These are phyloP conservation scores for Carex parvula DNA, from an alignment of 176 grass and related monocot species.

Conservation along the genomic window DNA sequence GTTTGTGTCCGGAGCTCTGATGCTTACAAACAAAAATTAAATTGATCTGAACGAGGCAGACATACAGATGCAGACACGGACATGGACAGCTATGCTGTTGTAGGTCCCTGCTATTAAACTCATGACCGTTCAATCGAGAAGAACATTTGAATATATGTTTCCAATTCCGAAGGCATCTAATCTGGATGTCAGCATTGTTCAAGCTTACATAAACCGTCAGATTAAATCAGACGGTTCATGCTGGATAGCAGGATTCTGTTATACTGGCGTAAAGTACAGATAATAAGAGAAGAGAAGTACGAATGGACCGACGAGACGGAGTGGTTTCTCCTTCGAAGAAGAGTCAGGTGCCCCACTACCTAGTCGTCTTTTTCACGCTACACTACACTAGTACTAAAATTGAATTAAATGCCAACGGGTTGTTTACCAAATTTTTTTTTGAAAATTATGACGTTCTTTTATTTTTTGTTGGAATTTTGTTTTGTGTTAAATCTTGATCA, in stretches of 20 bases:
- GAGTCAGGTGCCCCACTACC: not conserved
- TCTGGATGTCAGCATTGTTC: not conserved
- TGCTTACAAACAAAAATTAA: not conserved
- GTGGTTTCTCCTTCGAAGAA: conserved; percentile 5
- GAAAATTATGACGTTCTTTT: not conserved
- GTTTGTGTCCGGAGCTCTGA: not conserved
- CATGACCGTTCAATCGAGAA: not conserved
- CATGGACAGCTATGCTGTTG: not conserved
- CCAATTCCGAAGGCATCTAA: not conserved
- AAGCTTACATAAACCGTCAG: not conserved
- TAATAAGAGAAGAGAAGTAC: not conserved
- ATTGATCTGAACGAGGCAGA: not conserved
- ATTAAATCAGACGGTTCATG: not conserved
- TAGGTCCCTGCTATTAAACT: not conserved
- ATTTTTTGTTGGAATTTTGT: not conserved
- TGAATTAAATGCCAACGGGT: not conserved
- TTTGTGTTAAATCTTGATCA: not conserved
- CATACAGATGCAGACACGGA: not conserved
- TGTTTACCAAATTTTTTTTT: too few relatives aligned
- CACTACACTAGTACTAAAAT: not conserved
- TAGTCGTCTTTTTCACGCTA: too few relatives aligned
- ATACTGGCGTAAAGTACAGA: not conserved
- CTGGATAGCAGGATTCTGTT: not conserved
- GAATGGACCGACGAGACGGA: not conserved
- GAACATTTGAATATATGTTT: not conserved